These are phyloP conservation scores for Cajanus cajan DNA, from an alignment of 306 rosid species.

Conservation along the genomic window DNA sequence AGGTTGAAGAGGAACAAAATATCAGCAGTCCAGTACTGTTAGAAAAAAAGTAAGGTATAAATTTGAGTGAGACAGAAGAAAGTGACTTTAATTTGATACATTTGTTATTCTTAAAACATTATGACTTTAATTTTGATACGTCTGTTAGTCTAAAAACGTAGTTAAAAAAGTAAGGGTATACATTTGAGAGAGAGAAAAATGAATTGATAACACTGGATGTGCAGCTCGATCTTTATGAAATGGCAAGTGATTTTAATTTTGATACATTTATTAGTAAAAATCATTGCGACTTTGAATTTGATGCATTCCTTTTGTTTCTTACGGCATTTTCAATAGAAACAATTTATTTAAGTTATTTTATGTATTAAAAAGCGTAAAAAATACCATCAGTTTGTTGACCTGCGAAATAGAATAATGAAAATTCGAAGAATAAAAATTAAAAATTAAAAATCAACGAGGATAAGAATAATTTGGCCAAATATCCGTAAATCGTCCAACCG, in stretches of 20 bases:
- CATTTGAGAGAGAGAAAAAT: too few relatives aligned
- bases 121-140: neutral
- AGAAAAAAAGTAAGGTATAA: neutral
- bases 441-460: neutral
- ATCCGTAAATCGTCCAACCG: neutral
- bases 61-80: neutral
- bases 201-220: too few relatives aligned
- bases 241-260: too few relatives aligned
- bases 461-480: slow-evolving; percentile 1
- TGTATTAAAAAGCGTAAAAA: too few relatives aligned
- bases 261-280: too few relatives aligned
- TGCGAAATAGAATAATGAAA: neutral
- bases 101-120: neutral
- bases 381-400: too few relatives aligned
- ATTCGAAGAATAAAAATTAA: too few relatives aligned
- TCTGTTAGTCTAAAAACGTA: neutral
- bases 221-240: too few relatives aligned
- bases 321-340: too few relatives aligned
- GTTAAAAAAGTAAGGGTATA: neutral
- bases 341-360: too few relatives aligned
- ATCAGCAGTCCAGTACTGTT: neutral
- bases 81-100: neutral
- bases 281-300: too few relatives aligned
- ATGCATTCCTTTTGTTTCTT: too few relatives aligned
- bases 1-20: neutral